Percentiles rank a stretch among this genome's conserved stretches.
Evolutionary conservation across 345 rosid genomes (phyloP).

Genomic region (Moricandia arvensis): DNA sequence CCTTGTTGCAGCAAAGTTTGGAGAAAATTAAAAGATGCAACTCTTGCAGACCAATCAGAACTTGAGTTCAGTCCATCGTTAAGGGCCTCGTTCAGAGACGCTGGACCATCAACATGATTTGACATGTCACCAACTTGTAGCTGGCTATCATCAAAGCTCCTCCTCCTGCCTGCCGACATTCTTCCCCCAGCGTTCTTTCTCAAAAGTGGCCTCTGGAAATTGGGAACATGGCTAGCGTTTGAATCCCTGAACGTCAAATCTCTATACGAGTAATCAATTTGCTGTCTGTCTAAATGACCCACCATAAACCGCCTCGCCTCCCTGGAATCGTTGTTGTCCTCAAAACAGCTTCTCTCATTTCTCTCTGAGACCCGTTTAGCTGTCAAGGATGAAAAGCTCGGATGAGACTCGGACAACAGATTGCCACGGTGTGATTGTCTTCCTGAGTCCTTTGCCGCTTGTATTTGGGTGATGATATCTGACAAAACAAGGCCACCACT

Average conservation of each 20-base stretch:
- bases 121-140: slow-evolving; percentile 76
- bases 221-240: slow-evolving; percentile 74
- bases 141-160: slow-evolving; percentile 94
- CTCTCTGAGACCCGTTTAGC: slow-evolving; percentile 70
- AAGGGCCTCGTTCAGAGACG: slow-evolving; percentile 82
- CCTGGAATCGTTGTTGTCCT: slow-evolving; percentile 56
- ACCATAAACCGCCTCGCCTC: slow-evolving; percentile 52
- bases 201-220: slow-evolving; percentile 93
- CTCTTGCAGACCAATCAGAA: slow-evolving; percentile 98
- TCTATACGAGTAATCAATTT: slow-evolving; percentile 56
- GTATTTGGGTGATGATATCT: slow-evolving; percentile 87
- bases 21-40: slow-evolving; percentile 87
- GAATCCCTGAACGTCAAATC: slow-evolving; percentile 69
- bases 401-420: slow-evolving; percentile 57
- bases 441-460: slow-evolving; percentile 89
- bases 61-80: slow-evolving; percentile 83
- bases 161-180: slow-evolving; percentile 82
- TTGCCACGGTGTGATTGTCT: slow-evolving; percentile 60
- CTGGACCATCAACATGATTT: slow-evolving; percentile 73
- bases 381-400: slow-evolving; percentile 60
- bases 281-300: slow-evolving; percentile 68
- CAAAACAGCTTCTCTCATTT: slow-evolving; percentile 66
- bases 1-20: slow-evolving; percentile 90
- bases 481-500: slow-evolving; percentile 86
- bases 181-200: slow-evolving; percentile 80